Base-by-base conservation (phyloP, 2,329 filamentous ascomycete species). In the Scleromitrula shiraiana region DNA sequence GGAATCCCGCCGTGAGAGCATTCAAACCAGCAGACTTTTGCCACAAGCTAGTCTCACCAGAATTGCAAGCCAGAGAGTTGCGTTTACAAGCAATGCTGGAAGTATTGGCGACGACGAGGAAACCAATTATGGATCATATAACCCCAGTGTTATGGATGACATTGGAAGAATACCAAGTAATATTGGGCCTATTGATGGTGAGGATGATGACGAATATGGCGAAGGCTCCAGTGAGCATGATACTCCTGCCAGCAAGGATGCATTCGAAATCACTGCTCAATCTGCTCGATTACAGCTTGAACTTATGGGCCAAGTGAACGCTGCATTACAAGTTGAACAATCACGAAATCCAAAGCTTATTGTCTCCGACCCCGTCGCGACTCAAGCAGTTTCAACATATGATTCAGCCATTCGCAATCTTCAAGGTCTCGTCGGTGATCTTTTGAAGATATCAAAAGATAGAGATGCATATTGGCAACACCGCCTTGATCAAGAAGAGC, bases 401-500 rank as follows among this genome's bases (percentile, higher is more conserved):
- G 90, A 96, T 59, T 84, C 83, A 15, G 90, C 91, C 0, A 88
- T 97, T 50, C 83, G 82, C 54, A 96, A 90, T 60, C 72, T 98
- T 53, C 89, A 90, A 52, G 83, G 80, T 1, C 76, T 97, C 7
- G 77, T 97, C 50, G 83, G 86, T 17, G 89, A 96, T 64, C 74
- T 98, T 7, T 73, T 96, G 39, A 88, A 90, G 42, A 97, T 98
- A 60, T 91, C 90, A 7, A 83, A 86, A 59, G 93, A 98, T 63
- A 85, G 94, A 43, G 93, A 98, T 66, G 82, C 88, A 0, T 95
- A 95, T 65, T 98, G 93, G 93, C 91, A 97, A 65, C 94, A 95
- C 64, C 83, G 90, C 12, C 73, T 98, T 33, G 90, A 95, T 57
- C 83, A 89, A 46, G 93, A 98, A 68, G 83, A 83, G 36, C 88